A percentile compares a stretch with the other conserved stretches of the same genome.
Evolutionary conservation across 2,329 filamentous ascomycete genomes (phyloP).

Genomic region (Colletotrichum coccodes): DNA sequence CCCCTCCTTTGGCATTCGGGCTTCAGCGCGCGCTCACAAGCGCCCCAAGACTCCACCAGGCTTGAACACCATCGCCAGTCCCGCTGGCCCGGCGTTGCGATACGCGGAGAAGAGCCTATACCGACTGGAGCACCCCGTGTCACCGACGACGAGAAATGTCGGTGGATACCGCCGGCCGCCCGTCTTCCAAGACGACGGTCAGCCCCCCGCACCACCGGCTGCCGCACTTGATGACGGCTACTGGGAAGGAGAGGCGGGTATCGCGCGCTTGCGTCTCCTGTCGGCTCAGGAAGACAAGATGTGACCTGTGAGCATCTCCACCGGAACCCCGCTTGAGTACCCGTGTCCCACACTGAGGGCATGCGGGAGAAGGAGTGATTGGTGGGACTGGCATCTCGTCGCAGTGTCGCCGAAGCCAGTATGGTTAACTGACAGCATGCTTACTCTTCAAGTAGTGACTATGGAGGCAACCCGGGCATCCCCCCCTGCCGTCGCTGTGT

Average conservation of each 20-base stretch:
- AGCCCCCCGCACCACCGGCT: conserved; percentile 8
- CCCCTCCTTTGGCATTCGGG: too few species aligned
- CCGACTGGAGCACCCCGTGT: neutral
- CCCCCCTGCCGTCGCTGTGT: conserved; percentile 51
- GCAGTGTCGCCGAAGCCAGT: neutral
- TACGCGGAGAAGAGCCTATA: neutral
- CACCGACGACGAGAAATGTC: conserved; percentile 1
- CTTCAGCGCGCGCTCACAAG: neutral
- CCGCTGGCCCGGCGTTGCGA: neutral
- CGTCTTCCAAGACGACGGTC: neutral
- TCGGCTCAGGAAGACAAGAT: conserved; percentile 44
- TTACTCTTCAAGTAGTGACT: conserved; percentile 38
- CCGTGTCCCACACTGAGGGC: neutral
- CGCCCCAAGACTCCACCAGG: neutral
- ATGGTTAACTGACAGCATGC: neutral
- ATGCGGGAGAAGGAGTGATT: neutral
- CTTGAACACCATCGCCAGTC: neutral
- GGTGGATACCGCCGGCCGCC: conserved; percentile 13
- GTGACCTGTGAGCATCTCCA: conserved; percentile 41
- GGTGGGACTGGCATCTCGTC: neutral
- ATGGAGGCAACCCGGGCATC: conserved; percentile 45
- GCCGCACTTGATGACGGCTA: conserved; percentile 20
- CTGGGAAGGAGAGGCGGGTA: conserved; percentile 40
- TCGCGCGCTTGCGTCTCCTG: conserved; percentile 45
- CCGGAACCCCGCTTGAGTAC: conserved; percentile 7